Evolutionary conservation across 1,284 basidiomycete genomes (phyloP), one percentile per base, ranked within the genome.

Genomic region (Cutaneotrichosporon cavernicola): DNA sequence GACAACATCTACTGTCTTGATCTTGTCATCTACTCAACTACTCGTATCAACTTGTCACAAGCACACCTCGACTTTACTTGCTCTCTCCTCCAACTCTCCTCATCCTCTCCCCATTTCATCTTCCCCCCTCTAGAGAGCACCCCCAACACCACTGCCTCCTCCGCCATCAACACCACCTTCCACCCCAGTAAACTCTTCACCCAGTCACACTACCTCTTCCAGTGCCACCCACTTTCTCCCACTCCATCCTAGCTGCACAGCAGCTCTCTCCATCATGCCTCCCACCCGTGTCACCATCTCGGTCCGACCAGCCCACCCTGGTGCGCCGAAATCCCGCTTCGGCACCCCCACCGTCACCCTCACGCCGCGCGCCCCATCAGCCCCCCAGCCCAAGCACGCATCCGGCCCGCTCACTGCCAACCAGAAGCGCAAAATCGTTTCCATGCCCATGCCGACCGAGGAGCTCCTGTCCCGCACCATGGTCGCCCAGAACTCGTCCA

Each of bases 401-500:
- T 13, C 57, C 7, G 31, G 43, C 40, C 36, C 59, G 8, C 59
- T 50, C 50, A 60, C 59, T 9, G 59, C 59, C 65, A 64, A 65
- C 62, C 55, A 63, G 61, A 43, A 60, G 40, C 61, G 66, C 59
- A 65, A 62, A 63, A 30, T 60, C 34, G 40, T 61, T 55, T 16
- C 52, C 31, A 13, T 51, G 18, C 56, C 68, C 18, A 26, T n/a
- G 26, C 56, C 66, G 2, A 50, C 59, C 8, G 21, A 53, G 10
- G 64, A 65, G 50, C 61, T 59, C 51, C 65, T 68, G 26, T 38
- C 52, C 22, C 61, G 62, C 30, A 66, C 68, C 2, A 65, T 74
- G 62, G 70, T 68, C 16, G 73, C 74, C 5, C 64, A 72, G 38
- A 63, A 74, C 31, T 61, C 61, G 31, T 69, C 74, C 26, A 74